A percentile compares a stretch with the other conserved stretches of the same genome.
Conservation (phyloP, 2,329 filamentous ascomycete species). For the Aspergillus ochraceoroseus region DNA sequence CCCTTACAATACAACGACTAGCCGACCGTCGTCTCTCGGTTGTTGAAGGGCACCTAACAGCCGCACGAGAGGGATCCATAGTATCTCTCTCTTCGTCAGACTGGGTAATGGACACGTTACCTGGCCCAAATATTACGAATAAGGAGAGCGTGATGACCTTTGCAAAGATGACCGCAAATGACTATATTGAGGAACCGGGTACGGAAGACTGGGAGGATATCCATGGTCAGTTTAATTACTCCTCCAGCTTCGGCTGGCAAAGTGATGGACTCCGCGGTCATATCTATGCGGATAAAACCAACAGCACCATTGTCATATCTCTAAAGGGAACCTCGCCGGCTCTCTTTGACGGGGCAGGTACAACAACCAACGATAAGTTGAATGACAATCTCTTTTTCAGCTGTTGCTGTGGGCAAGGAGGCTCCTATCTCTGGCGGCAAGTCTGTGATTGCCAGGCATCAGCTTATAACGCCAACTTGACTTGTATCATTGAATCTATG, state of each 20-base stretch:
- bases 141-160: slow-evolving; percentile 78
- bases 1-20: slow-evolving; percentile 71
- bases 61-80: slow-evolving; percentile 64
- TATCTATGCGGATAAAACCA: slow-evolving; percentile 80
- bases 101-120: slow-evolving; percentile 76
- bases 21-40: slow-evolving; percentile 69
- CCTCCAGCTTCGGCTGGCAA: slow-evolving; percentile 88
- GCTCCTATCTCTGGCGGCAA: slow-evolving; percentile 81
- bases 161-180: slow-evolving; percentile 82
- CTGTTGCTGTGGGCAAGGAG: slow-evolving; percentile 93
- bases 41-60: slow-evolving; percentile 72
- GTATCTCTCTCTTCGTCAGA: slow-evolving; percentile 65
- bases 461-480: slow-evolving; percentile 87
- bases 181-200: slow-evolving; percentile 71
- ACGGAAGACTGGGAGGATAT: slow-evolving; percentile 80
- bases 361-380: slow-evolving; percentile 93
- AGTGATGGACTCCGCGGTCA: slow-evolving; percentile 83
- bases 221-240: slow-evolving; percentile 73
- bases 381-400: slow-evolving; percentile 98
- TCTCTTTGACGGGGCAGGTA: slow-evolving; percentile 93
- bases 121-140: slow-evolving; percentile 76
- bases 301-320: slow-evolving; percentile 83
- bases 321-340: slow-evolving; percentile 87
- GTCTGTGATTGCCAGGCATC: slow-evolving; percentile 88
- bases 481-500: slow-evolving; percentile 72